Conservation (phyloP, 2,329 filamentous ascomycete genomes). For the Cercospora sp. region DNA sequence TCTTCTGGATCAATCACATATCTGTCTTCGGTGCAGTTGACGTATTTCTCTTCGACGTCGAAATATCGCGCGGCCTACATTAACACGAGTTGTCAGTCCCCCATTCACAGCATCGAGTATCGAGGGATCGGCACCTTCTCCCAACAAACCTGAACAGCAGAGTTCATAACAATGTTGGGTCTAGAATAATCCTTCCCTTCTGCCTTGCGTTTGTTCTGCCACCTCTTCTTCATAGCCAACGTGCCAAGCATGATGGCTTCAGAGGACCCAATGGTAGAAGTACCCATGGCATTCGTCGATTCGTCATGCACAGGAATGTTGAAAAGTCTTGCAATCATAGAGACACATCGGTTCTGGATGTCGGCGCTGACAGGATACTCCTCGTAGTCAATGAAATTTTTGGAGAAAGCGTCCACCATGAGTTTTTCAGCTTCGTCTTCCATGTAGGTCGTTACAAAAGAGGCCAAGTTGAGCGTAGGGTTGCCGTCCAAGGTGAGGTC, state of each 20-base stretch:
- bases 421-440: constrained; percentile 95
- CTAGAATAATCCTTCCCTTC: constrained; percentile 76
- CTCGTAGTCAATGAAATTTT: constrained; percentile 72
- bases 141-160: constrained; percentile 95
- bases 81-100: not conserved
- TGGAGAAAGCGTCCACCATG: constrained; percentile 86
- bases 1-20: constrained; percentile 65
- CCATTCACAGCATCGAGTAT: not conserved
- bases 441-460: constrained; percentile 97
- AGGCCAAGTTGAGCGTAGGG: constrained; percentile 65
- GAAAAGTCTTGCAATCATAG: constrained; percentile 79
- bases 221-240: constrained; percentile 92
- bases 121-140: constrained; percentile 63
- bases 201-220: constrained; percentile 82
- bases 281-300: constrained; percentile 71
- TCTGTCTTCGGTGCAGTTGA: constrained; percentile 61
- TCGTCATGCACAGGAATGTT: constrained; percentile 65
- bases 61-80: constrained; percentile 40
- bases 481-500: not conserved
- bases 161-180: constrained; percentile 94
- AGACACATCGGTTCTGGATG: constrained; percentile 78
- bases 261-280: constrained; percentile 83
- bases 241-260: constrained; percentile 83
- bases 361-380: constrained; percentile 54
- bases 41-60: constrained; percentile 85